phyloP scores from a whole-genome alignment of 495 filamentous ascomycete species.

The Physcia stellaris region DNA sequence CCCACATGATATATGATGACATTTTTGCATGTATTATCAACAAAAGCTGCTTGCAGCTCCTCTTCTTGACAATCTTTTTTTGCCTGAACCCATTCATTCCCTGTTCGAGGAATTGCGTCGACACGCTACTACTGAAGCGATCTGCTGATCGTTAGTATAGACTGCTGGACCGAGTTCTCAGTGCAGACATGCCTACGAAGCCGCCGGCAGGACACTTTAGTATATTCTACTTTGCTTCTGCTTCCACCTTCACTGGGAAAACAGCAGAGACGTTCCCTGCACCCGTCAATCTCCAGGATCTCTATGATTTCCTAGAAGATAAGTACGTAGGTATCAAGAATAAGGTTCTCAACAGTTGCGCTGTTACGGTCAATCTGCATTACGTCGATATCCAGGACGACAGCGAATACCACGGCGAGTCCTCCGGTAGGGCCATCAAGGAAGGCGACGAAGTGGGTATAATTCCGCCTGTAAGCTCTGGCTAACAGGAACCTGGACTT shows the following conservation, averaged over 20 bases:
- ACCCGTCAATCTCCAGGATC: constrained; percentile 48
- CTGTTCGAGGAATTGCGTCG: too few species aligned
- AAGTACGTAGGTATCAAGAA: constrained; percentile 66
- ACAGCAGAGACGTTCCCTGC: constrained; percentile 58
- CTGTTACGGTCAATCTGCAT: constrained; percentile 75
- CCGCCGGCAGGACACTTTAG: constrained; percentile 50
- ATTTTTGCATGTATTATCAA: too few species aligned
- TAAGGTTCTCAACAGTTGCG: constrained; percentile 59
- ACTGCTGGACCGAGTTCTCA: too few species aligned
- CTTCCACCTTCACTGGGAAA: constrained; percentile 58
- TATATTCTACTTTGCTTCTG: constrained; percentile 78
- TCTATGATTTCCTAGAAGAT: constrained; percentile 63
- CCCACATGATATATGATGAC: too few species aligned
- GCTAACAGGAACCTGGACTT: too few species aligned
- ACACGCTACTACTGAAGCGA: too few species aligned
- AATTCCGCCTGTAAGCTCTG: constrained; percentile 93
- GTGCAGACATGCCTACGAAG: constrained; percentile 19
- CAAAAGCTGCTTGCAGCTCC: too few species aligned
- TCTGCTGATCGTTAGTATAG: too few species aligned
- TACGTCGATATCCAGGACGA: constrained; percentile 62
- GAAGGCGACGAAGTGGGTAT: constrained; percentile 84
- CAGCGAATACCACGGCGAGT: constrained; percentile 11
- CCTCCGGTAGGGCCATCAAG: constrained; percentile 40
- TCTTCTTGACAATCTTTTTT: too few species aligned
- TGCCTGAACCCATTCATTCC: too few species aligned